Evolutionary conservation across 2,329 filamentous ascomycete species (phyloP), one percentile per base, ranked within the genome.

Genomic region (Beauveria australis): DNA sequence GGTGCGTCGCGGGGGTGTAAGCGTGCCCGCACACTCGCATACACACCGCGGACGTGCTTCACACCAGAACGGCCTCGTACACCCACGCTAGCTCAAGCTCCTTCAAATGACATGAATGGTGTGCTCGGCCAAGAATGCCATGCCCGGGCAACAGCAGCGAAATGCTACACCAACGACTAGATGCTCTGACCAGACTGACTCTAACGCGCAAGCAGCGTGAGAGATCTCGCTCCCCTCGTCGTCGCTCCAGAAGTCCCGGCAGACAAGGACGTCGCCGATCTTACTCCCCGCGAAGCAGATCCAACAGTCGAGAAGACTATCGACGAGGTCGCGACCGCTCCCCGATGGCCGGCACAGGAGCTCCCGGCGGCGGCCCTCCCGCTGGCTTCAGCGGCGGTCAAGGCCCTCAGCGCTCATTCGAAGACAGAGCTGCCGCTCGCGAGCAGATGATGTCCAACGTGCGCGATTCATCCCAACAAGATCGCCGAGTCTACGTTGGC

Each of bases 401-500:
- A 64, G 65, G 68, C 70, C 82, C 84, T 69, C 85, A 88, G 75
- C 87, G 92, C 76, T 87, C 86, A 62, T 90, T 86, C 77, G 93
- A 97, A 75, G 92, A 96, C 71, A 87, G 92, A 70, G 80, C 85
- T 64, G 86, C 82, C 64, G 89, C 89, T 70, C 92, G 94, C 77
- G 92, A 96, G 77, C 88, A 92, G 75, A 97, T 96, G 91, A 95
- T 97, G 91, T 89, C 87, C 77, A 92, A 86, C 73, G 88, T 97
- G 69, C 88, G 92, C 73, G 94, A 97, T 72, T 89, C 90, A 51
- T 97, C 94, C 64, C 94, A 97, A 75, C 94, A 99, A 79, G 94
- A 99, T 82, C 93, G 94, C 73, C 92, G 94, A 67, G 94, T 99
- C 85, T 99, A 99, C 75, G 94, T 99, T 74, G 94, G 94, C 77